phyloP scores from a whole-genome alignment of 2,329 filamentous ascomycete species.

The Colletotrichum truncatum region DNA sequence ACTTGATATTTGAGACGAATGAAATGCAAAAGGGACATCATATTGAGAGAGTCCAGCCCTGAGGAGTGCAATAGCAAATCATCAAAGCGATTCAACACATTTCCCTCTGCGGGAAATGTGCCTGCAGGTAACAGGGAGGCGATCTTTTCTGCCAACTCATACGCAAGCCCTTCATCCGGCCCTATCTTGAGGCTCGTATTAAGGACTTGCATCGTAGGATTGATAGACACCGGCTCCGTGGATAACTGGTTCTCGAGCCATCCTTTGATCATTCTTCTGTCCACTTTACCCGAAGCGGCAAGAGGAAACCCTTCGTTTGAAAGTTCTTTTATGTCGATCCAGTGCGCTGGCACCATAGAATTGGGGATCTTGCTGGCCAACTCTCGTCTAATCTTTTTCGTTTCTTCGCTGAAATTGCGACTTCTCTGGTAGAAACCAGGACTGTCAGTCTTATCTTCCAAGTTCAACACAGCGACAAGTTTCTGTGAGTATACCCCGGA shows the following conservation, averaged over 20 bases:
- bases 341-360: constrained; percentile 13
- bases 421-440: fast-evolving
- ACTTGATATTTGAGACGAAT: not conserved
- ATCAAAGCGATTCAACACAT: not conserved
- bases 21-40: constrained; percentile 28
- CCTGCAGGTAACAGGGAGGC: not conserved
- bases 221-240: not conserved
- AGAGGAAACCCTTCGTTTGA: not conserved
- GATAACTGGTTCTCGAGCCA: not conserved
- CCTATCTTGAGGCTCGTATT: not conserved
- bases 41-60: constrained; percentile 19
- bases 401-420: not conserved
- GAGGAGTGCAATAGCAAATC: not conserved
- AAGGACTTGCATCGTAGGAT: fast-evolving
- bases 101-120: not conserved
- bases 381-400: not conserved
- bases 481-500: not conserved
- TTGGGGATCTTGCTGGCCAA: not conserved
- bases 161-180: not conserved
- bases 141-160: constrained; percentile 9
- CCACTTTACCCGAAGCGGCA: not conserved
- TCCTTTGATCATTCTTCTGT: not conserved
- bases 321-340: not conserved
- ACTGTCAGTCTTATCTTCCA: not conserved
- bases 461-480: constrained; percentile 7